These are phyloP conservation scores for Pythium grandisporangium DNA, from an alignment of 352 stramenopile genomes.

Conservation along the genomic window DNA sequence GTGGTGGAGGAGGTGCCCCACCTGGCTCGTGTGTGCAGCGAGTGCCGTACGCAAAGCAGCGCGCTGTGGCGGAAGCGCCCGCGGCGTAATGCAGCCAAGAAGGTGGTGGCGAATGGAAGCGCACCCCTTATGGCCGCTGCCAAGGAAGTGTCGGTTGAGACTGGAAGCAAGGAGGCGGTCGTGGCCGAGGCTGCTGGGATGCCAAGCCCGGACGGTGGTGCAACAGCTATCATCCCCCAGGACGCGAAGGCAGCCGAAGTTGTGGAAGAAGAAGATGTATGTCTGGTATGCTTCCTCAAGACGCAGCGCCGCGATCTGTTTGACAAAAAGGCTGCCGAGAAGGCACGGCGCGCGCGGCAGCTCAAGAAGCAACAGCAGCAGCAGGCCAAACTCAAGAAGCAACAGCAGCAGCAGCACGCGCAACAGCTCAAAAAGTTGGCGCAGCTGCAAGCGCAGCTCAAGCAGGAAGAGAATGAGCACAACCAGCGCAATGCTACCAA, in stretches of 20 bases:
- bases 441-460: slow-evolving; percentile 8
- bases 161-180: no score
- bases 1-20: slow-evolving; percentile 32
- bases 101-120: no score
- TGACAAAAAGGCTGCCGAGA: slow-evolving; percentile 36
- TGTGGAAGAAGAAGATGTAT: slow-evolving; percentile 36
- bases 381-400: slow-evolving; percentile 37
- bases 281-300: slow-evolving; percentile 63
- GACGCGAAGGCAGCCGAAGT: slow-evolving; percentile 5
- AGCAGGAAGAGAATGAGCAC: no score
- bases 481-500: no score
- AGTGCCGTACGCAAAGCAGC: slow-evolving; percentile 54
- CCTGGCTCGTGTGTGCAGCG: slow-evolving; percentile 19
- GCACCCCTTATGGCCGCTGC: slow-evolving; percentile 2
- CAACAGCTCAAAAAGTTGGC: slow-evolving; percentile 20
- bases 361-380: slow-evolving; percentile 58
- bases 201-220: neutral
- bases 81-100: no score
- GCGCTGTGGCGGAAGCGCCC: slow-evolving; percentile 51
- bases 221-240: slow-evolving; percentile 1
- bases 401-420: no score
- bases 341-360: slow-evolving; percentile 19
- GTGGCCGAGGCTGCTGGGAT: neutral
- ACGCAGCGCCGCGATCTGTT: slow-evolving; percentile 59
- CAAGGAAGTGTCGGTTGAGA: no score